Evolutionary conservation across 2,329 filamentous ascomycete species (phyloP).

Genomic region (Penicillium sp.): DNA sequence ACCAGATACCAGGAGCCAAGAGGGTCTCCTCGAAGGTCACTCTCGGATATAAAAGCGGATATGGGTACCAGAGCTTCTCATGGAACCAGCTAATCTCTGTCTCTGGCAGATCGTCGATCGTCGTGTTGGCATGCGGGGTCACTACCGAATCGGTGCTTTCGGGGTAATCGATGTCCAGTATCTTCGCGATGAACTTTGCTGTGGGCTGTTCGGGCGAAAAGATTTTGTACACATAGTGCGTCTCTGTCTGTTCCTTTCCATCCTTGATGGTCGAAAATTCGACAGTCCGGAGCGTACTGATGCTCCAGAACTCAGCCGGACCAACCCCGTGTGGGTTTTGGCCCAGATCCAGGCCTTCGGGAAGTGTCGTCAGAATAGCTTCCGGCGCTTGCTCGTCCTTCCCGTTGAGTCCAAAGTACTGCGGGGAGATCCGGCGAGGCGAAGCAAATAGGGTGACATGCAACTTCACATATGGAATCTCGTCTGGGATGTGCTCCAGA

Average conservation of each 20-base stretch:
- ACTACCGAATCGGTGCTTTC: slow-evolving; percentile 9
- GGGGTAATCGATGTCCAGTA: slow-evolving; percentile 50
- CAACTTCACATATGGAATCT: slow-evolving; percentile 81
- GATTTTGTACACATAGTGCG: slow-evolving; percentile 67
- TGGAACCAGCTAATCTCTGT: slow-evolving; percentile 72
- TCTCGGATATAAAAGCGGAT: slow-evolving; percentile 81
- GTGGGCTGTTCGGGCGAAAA: slow-evolving; percentile 60
- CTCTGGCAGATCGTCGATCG: slow-evolving; percentile 39
- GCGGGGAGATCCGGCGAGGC: slow-evolving; percentile 68
- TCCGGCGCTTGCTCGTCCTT: slow-evolving; percentile 60
- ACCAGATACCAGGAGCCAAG: slow-evolving; percentile 58
- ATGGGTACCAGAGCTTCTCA: slow-evolving; percentile 77
- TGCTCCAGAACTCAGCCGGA: slow-evolving; percentile 78
- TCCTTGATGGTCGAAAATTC: slow-evolving; percentile 55
- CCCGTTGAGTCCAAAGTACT: slow-evolving; percentile 69
- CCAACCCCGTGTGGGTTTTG: slow-evolving; percentile 61
- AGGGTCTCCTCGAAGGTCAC: slow-evolving; percentile 83
- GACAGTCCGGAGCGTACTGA: slow-evolving; percentile 70
- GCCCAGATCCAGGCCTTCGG: slow-evolving; percentile 50
- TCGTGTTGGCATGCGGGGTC: slow-evolving; percentile 20
- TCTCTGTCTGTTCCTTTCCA: slow-evolving; percentile 20
- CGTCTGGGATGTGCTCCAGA: slow-evolving; percentile 61
- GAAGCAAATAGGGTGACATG: slow-evolving; percentile 90
- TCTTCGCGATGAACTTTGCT: slow-evolving; percentile 48
- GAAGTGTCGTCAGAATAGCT: slow-evolving; percentile 80